Evolutionary conservation across 768 basidiomycete genomes (phyloP).

Genomic region (Mycena latifolia): DNA sequence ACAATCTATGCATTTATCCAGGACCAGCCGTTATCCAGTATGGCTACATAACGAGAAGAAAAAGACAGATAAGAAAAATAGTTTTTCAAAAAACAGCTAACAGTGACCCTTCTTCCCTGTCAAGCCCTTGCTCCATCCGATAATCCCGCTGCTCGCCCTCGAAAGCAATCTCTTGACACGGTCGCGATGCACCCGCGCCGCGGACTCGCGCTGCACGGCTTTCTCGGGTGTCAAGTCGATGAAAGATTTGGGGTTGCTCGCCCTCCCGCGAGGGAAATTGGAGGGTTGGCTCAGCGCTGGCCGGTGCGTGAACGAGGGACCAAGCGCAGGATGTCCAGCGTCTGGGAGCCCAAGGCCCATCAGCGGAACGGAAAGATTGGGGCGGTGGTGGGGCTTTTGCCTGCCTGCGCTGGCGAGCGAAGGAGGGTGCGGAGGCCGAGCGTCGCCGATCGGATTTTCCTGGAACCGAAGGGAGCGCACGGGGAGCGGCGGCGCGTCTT

Average conservation of each 20-base stretch:
- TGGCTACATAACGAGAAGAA: slow-evolving; percentile 25
- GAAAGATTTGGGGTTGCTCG: slow-evolving; percentile 30
- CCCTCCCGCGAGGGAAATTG: not conserved
- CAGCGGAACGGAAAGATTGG: slow-evolving; percentile 34
- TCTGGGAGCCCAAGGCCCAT: slow-evolving; percentile 21
- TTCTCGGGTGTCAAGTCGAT: slow-evolving; percentile 36
- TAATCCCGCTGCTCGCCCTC: slow-evolving; percentile 35
- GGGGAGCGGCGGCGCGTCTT: slow-evolving; percentile 10
- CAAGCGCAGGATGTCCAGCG: slow-evolving; percentile 7
- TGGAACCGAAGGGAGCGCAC: slow-evolving; percentile 31
- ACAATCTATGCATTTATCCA: not conserved
- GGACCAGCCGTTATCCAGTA: not conserved
- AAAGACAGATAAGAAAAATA: not conserved
- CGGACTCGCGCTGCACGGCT: slow-evolving; percentile 15
- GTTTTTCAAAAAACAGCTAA: not conserved
- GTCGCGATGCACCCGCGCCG: slow-evolving; percentile 20
- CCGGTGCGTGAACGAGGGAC: slow-evolving; percentile 31
- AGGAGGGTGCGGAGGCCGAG: not conserved
- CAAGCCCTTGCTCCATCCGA: slow-evolving; percentile 33
- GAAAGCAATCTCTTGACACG: slow-evolving; percentile 32
- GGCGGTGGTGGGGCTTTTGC: slow-evolving; percentile 33
- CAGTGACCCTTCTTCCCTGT: slow-evolving; percentile 28
- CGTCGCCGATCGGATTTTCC: slow-evolving; percentile 2
- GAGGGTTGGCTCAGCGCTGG: slow-evolving; percentile 28
- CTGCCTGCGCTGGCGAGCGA: slow-evolving; percentile 33